Percentiles rank a stretch among this genome's conserved stretches.
These are phyloP conservation scores for Cercospora beticola DNA, from an alignment of 2,329 filamentous ascomycete genomes.

Conservation along the genomic window DNA sequence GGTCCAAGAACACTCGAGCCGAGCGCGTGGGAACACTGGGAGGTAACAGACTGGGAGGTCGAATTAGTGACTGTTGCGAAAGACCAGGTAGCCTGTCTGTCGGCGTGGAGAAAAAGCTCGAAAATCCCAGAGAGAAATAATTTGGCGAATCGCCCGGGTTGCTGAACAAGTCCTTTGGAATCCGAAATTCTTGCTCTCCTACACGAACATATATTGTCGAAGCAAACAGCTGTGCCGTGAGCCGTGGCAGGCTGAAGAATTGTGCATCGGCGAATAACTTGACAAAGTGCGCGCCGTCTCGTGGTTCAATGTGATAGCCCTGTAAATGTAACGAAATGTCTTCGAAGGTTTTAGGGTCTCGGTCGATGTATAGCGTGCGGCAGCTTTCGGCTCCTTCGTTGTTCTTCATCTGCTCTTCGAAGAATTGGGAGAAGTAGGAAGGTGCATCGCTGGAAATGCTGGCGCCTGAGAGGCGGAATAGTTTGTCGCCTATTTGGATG, in stretches of 20 bases:
- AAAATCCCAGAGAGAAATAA: constrained; percentile 90
- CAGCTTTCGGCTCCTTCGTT: constrained; percentile 61
- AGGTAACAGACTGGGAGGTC: constrained; percentile 82
- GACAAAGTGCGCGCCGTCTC: constrained; percentile 83
- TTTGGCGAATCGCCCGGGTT: constrained; percentile 89
- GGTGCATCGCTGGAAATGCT: constrained; percentile 65
- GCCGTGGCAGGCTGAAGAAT: constrained; percentile 84
- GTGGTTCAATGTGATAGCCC: constrained; percentile 82
- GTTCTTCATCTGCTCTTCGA: constrained; percentile 73
- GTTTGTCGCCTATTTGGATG: constrained; percentile 66
- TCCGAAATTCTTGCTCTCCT: constrained; percentile 81
- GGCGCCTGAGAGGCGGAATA: constrained; percentile 68
- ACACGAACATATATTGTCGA: constrained; percentile 91
- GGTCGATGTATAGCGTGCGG: constrained; percentile 89
- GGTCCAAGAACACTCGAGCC: constrained; percentile 79
- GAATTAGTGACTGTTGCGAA: constrained; percentile 72
- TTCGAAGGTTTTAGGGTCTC: constrained; percentile 82
- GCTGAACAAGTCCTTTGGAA: constrained; percentile 83
- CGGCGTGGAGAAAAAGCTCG: constrained; percentile 78
- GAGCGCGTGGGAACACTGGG: constrained; percentile 77
- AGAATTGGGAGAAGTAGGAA: constrained; percentile 95
- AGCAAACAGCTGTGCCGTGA: constrained; percentile 88
- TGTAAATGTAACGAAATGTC: constrained; percentile 90
- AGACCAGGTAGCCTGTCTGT: constrained; percentile 83
- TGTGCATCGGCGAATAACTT: constrained; percentile 92